These are phyloP conservation scores for Tolypocladium cylindrosporum DNA, from an alignment of 2,329 filamentous ascomycete genomes.

Conservation along the genomic window DNA sequence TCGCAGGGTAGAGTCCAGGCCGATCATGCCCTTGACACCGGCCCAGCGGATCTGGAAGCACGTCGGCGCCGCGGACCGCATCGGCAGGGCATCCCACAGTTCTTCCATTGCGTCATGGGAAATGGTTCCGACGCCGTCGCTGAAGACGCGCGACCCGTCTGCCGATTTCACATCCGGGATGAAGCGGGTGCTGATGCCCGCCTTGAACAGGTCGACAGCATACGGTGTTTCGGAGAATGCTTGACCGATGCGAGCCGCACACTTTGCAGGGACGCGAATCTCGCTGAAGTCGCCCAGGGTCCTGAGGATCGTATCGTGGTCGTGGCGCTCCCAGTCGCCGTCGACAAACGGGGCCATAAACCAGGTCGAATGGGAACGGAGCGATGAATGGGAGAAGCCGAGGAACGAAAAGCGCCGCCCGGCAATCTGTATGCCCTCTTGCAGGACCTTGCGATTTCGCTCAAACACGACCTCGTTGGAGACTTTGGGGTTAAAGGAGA, in stretches of 20 bases:
- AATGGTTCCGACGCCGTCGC: slow-evolving; percentile 70
- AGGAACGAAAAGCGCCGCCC: slow-evolving; percentile 56
- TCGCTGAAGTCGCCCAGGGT: slow-evolving; percentile 38
- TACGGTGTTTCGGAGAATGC: slow-evolving; percentile 68
- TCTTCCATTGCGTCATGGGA: slow-evolving; percentile 47
- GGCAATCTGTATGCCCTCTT: slow-evolving; percentile 50
- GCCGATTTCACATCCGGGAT: slow-evolving; percentile 43
- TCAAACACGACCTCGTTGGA: slow-evolving; percentile 37
- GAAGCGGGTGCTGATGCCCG: slow-evolving; percentile 18
- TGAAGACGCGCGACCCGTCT: slow-evolving; percentile 51
- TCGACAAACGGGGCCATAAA: slow-evolving; percentile 39
- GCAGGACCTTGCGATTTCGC: slow-evolving; percentile 52
- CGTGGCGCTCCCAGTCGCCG: slow-evolving; percentile 18
- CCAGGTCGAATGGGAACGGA: slow-evolving; percentile 64
- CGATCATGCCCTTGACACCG: slow-evolving; percentile 71
- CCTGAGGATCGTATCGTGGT: slow-evolving; percentile 32
- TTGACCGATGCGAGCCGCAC: slow-evolving; percentile 50
- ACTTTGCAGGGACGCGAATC: slow-evolving; percentile 44
- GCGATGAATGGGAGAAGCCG: slow-evolving; percentile 71
- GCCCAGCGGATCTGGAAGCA: slow-evolving; percentile 66
- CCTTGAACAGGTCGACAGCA: slow-evolving; percentile 39
- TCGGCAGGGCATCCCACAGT: slow-evolving; percentile 48
- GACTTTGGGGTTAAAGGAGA: slow-evolving; percentile 46
- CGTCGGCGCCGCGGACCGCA: slow-evolving; percentile 41
- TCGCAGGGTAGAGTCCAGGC: slow-evolving; percentile 50